phyloP scores from a whole-genome alignment of 352 stramenopile genomes.

The Achlya hypogyna region DNA sequence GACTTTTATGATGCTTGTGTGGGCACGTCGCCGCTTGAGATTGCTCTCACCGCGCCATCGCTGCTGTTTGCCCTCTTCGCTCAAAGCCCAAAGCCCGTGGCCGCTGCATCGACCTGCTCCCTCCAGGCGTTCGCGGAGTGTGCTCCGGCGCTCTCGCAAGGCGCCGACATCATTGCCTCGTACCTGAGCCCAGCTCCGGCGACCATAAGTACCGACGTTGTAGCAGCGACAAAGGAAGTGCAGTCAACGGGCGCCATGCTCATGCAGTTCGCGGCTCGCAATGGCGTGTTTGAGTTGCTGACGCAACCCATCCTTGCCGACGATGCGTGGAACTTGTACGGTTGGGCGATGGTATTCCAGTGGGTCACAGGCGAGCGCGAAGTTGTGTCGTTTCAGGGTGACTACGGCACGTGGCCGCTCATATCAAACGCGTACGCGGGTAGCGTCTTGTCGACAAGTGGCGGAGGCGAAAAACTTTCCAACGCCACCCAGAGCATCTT shows the following conservation, averaged over 20 bases:
- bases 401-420: background rate
- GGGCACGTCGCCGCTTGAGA: background rate
- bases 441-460: background rate
- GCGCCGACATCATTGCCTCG: background rate
- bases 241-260: background rate
- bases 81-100: background rate
- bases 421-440: background rate
- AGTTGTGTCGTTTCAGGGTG: slow-evolving; percentile 1
- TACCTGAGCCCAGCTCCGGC: background rate
- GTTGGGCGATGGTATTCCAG: background rate
- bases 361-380: slow-evolving; percentile 10
- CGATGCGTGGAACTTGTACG: slow-evolving; percentile 8
- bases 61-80: background rate
- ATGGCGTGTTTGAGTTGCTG: background rate
- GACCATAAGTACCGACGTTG: background rate
- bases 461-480: background rate
- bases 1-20: slow-evolving; percentile 9
- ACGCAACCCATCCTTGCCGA: background rate
- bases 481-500: background rate
- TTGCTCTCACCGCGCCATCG: background rate
- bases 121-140: background rate
- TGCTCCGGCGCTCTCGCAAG: background rate
- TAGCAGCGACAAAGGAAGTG: background rate
- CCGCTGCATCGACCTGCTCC: background rate
- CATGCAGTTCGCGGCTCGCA: slow-evolving; percentile 5